Conservation (phyloP, 805 yeast species). For the Schwanniomyces pseudopolymorphus region DNA sequence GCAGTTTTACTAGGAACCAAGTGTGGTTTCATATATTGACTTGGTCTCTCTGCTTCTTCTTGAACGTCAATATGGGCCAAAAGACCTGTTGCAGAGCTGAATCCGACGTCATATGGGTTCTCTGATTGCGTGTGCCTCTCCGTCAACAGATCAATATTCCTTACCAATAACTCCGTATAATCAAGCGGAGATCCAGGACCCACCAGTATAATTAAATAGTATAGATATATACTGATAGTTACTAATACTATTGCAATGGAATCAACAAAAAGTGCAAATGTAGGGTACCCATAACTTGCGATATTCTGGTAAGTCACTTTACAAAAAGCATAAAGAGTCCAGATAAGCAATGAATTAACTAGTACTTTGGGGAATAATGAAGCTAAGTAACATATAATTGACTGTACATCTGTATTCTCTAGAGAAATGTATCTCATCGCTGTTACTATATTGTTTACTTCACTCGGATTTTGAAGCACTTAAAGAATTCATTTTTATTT, state of each 20-base stretch:
- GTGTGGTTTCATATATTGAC: slow-evolving; percentile 33
- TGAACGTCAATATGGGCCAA: slow-evolving; percentile 6
- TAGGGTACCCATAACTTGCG: slow-evolving; percentile 8
- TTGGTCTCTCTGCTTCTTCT: slow-evolving; percentile 24
- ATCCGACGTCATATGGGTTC: slow-evolving; percentile 12
- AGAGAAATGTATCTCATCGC: neutral
- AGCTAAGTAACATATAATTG: slow-evolving; percentile 33
- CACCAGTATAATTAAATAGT: slow-evolving; percentile 47
- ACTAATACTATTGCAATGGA: slow-evolving; percentile 29
- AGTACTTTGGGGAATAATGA: slow-evolving; percentile 50
- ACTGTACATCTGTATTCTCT: slow-evolving; percentile 11
- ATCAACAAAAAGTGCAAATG: slow-evolving; percentile 14
- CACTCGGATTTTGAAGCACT: neutral
- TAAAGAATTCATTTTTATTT: neutral
- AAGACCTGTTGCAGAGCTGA: slow-evolving; percentile 4
- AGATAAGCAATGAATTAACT: slow-evolving; percentile 42
- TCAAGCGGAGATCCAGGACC: slow-evolving; percentile 73
- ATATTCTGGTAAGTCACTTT: neutral
- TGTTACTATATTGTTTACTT: neutral
- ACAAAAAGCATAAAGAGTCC: slow-evolving; percentile 46
- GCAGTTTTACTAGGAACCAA: slow-evolving; percentile 49
- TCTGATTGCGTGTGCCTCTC: slow-evolving; percentile 7
- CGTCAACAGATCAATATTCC: slow-evolving; percentile 13
- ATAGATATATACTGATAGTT: slow-evolving; percentile 45
- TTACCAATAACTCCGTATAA: slow-evolving; percentile 42